Evolutionary conservation across 139 green algal genomes (phyloP).

Genomic region (Closterium sp.): DNA sequence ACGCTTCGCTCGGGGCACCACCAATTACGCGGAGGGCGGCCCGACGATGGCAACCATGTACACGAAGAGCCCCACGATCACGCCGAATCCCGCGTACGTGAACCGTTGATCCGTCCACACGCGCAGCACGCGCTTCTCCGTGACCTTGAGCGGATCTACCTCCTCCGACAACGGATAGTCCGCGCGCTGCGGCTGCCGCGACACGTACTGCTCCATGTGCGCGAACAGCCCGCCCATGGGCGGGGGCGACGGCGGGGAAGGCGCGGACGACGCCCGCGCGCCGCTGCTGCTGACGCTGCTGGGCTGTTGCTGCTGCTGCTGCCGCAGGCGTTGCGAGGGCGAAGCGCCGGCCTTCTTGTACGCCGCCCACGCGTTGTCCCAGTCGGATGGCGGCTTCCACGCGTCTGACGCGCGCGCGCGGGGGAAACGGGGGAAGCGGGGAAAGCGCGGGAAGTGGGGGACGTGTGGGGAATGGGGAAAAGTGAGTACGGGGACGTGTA

Average conservation of each 20-base stretch:
- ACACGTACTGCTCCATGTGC: slow-evolving; percentile 41
- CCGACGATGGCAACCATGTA: slow-evolving; percentile 39
- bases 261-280: background rate
- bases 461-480: background rate
- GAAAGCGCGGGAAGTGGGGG: too few relatives aligned
- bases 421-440: background rate
- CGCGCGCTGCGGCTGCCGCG: background rate
- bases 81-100: slow-evolving; percentile 36
- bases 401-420: background rate
- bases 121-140: slow-evolving; percentile 23
- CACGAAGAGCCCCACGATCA: slow-evolving; percentile 12
- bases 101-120: slow-evolving; percentile 33
- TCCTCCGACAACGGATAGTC: slow-evolving; percentile 27
- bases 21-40: slow-evolving; percentile 8
- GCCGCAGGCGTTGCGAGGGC: background rate
- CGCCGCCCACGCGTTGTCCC: slow-evolving; percentile 28
- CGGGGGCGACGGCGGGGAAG: background rate
- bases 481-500: background rate
- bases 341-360: slow-evolving; percentile 2
- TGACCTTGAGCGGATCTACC: slow-evolving; percentile 6
- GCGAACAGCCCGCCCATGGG: background rate
- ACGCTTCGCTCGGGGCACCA: background rate
- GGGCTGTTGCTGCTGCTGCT: background rate
- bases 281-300: background rate
- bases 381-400: slow-evolving; percentile 15